These are phyloP conservation scores for Breviolum minutum DNA, from an alignment of 73 alveolate genomes.

Conservation along the genomic window DNA sequence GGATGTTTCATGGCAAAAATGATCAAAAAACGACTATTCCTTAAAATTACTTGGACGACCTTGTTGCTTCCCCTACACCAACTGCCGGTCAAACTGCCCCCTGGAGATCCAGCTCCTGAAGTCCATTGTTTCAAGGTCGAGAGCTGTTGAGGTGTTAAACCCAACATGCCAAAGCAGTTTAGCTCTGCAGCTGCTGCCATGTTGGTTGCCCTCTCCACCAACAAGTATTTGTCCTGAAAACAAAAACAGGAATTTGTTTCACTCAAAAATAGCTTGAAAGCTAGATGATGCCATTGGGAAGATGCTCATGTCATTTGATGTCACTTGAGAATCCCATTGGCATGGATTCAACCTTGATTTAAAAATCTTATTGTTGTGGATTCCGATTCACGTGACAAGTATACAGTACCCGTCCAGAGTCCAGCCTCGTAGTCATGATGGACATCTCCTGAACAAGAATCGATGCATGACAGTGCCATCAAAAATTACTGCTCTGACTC, in stretches of 20 bases:
- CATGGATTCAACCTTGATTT: no score
- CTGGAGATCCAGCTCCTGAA: constrained; percentile 46
- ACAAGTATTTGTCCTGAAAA: constrained; percentile 38
- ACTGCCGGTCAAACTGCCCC: no score
- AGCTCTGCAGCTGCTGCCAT: constrained; percentile 83
- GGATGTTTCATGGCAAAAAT: background rate
- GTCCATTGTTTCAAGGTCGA: constrained; percentile 72
- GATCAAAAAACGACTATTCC: background rate
- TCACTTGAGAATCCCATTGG: no score
- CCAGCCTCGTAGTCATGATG: constrained; percentile 69
- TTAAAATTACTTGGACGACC: background rate
- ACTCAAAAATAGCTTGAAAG: background rate
- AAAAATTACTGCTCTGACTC: background rate
- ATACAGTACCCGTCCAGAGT: background rate
- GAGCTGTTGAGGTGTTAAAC: constrained; percentile 34
- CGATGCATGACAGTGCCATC: background rate
- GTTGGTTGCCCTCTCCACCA: constrained; percentile 79
- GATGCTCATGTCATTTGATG: background rate
- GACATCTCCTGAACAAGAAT: constrained; percentile 30
- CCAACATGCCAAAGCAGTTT: constrained; percentile 70
- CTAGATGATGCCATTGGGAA: background rate
- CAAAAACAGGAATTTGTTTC: no score
- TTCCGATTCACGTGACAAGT: no score
- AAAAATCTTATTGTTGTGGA: no score
- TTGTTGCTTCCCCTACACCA: background rate